These are phyloP conservation scores for Boechera retrofracta DNA, from an alignment of 345 rosid species.

Conservation along the genomic window DNA sequence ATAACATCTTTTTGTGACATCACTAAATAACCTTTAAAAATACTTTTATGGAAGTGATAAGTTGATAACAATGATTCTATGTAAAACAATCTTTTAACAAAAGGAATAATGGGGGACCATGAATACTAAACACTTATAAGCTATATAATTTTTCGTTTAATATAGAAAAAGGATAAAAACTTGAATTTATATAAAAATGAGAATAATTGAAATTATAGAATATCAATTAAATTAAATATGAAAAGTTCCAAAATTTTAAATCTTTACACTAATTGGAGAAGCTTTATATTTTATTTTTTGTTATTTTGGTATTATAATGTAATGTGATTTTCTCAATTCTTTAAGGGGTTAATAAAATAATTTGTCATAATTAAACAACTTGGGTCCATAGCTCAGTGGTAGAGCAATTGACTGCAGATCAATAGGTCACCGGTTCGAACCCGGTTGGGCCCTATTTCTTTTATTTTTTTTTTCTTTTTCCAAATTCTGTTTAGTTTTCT, in stretches of 20 bases:
- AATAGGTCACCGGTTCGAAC: conserved; percentile 76
- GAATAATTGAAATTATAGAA: background rate
- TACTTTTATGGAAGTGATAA: conserved; percentile 23
- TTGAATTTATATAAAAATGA: background rate
- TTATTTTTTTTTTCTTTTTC: background rate
- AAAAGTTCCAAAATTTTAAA: background rate
- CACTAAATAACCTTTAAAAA: conserved; percentile 34
- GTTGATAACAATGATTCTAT: conserved; percentile 31
- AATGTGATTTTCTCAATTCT: background rate
- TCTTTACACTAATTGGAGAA: background rate
- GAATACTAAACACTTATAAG: background rate
- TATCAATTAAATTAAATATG: background rate
- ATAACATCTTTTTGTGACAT: conserved; percentile 13
- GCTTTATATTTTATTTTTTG: too few relatives aligned
- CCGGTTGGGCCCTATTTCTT: conserved; percentile 49
- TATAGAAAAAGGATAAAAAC: background rate
- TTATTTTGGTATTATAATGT: background rate
- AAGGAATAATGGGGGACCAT: conserved; percentile 14
- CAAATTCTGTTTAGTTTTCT: background rate
- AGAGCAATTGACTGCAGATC: conserved; percentile 93
- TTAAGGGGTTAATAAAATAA: fast-evolving
- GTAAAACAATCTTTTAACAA: conserved; percentile 8
- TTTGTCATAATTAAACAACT: fast-evolving
- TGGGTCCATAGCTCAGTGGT: conserved; percentile 90
- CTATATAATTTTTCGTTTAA: background rate